Conservation (phyloP, 2,329 filamentous ascomycete genomes). For the Neocucurbitaria cava region DNA sequence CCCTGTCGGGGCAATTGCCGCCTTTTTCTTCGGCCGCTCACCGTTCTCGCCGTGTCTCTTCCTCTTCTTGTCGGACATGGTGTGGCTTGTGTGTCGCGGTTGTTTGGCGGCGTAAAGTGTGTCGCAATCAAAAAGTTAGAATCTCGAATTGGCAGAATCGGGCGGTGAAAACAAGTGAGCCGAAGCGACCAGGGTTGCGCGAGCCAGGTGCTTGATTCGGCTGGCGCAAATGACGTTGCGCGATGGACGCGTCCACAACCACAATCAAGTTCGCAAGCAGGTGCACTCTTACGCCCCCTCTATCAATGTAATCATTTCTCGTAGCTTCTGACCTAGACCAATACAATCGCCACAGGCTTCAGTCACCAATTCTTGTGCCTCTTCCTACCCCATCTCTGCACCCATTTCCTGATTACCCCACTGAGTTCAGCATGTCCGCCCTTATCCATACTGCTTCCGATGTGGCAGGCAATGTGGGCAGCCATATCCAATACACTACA, state of each 20-base stretch:
- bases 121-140: conserved; percentile 31
- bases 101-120: conserved; percentile 4
- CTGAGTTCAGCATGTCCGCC: conserved; percentile 21
- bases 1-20: conserved; percentile 49
- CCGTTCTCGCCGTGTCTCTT: conserved; percentile 43
- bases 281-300: no score
- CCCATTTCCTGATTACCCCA: background rate
- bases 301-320: no score
- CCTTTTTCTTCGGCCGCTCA: conserved; percentile 53
- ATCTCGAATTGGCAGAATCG: conserved; percentile 29
- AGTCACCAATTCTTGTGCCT: no score
- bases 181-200: background rate
- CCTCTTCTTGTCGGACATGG: conserved; percentile 48
- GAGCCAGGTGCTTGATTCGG: background rate
- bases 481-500: conserved; percentile 20
- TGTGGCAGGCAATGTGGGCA: conserved; percentile 30
- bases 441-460: conserved; percentile 34
- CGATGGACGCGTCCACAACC: conserved; percentile 15
- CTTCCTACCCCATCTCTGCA: background rate
- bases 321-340: background rate
- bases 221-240: conserved; percentile 20
- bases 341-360: background rate
- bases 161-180: conserved; percentile 17
- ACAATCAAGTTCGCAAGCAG: conserved; percentile 3
- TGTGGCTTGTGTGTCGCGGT: conserved; percentile 14